Percentiles rank a stretch among this genome's conserved stretches.
These are phyloP conservation scores for Ampelomyces quisqualis DNA, from an alignment of 2,329 filamentous ascomycete species.

Conservation along the genomic window DNA sequence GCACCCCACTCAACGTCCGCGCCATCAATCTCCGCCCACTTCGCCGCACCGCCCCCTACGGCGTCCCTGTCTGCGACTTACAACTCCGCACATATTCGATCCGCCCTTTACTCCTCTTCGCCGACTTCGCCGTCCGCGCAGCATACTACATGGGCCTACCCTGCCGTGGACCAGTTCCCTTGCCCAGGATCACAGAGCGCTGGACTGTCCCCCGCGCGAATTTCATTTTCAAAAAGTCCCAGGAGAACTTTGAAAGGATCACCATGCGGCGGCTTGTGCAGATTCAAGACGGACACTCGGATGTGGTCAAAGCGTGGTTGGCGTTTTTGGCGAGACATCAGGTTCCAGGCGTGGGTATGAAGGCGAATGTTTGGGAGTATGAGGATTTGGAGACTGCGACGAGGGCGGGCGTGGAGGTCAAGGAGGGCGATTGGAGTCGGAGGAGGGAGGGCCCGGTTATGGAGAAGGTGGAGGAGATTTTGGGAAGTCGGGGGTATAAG, in stretches of 20 bases:
- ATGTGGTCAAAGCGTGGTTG: conserved; percentile 87
- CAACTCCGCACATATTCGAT: conserved; percentile 90
- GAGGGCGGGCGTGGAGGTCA: conserved; percentile 29
- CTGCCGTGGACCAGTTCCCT: conserved; percentile 78
- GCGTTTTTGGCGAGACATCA: conserved; percentile 89
- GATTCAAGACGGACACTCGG: conserved; percentile 86
- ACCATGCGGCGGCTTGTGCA: conserved; percentile 85
- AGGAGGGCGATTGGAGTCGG: conserved; percentile 28
- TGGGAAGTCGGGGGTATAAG: conserved; percentile 31
- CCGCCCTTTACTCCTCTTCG: conserved; percentile 89
- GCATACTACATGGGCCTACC: conserved; percentile 91
- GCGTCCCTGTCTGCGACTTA: conserved; percentile 83
- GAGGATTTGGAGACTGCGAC: conserved; percentile 58
- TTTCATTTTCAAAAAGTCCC: conserved; percentile 95
- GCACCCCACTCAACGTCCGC: conserved; percentile 71
- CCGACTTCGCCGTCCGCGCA: conserved; percentile 89
- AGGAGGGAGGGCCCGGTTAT: conserved; percentile 37
- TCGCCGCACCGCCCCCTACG: conserved; percentile 70
- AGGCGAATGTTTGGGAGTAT: conserved; percentile 95
- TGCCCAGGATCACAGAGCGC: conserved; percentile 83
- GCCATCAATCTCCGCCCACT: conserved; percentile 84
- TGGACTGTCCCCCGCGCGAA: conserved; percentile 90
- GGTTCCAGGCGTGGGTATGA: conserved; percentile 97
- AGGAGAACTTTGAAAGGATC: conserved; percentile 96
- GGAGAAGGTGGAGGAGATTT: conserved; percentile 41